A percentile compares a stretch with the other conserved stretches of the same genome.
These are phyloP conservation scores for Chlamydomonas applanata DNA, from an alignment of 139 green algal genomes.

Conservation along the genomic window DNA sequence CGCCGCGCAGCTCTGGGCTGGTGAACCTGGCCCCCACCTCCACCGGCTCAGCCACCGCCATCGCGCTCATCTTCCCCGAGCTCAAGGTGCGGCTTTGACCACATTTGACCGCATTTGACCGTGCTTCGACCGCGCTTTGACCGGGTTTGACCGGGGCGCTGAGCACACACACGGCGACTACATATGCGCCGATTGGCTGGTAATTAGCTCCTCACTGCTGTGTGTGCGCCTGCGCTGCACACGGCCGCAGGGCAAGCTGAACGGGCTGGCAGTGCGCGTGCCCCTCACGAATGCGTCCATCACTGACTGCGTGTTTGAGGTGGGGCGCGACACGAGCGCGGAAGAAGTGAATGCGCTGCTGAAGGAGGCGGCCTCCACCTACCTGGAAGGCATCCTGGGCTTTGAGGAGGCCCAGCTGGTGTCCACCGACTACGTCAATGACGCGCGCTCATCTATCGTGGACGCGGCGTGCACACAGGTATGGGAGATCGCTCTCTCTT, in stretches of 20 bases:
- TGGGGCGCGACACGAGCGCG: slow-evolving; percentile 56
- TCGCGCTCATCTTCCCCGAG: slow-evolving; percentile 87
- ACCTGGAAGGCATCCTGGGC: slow-evolving; percentile 72
- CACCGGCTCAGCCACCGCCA: slow-evolving; percentile 82
- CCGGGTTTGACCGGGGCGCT: not conserved
- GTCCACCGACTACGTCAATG: slow-evolving; percentile 82
- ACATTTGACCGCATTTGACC: not conserved
- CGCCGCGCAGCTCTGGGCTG: slow-evolving; percentile 55
- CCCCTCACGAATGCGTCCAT: slow-evolving; percentile 83
- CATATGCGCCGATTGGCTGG: too few species aligned
- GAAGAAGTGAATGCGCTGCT: slow-evolving; percentile 82
- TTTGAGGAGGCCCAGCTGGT: slow-evolving; percentile 77
- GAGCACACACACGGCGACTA: too few species aligned
- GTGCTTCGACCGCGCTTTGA: not conserved
- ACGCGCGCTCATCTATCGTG: slow-evolving; percentile 71
- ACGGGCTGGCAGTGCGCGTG: slow-evolving; percentile 84
- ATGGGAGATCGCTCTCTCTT: not conserved
- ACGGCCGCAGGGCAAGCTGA: slow-evolving; percentile 73
- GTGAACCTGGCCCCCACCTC: slow-evolving; percentile 84
- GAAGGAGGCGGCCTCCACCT: slow-evolving; percentile 66
- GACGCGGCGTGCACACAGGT: slow-evolving; percentile 75
- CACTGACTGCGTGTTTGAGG: slow-evolving; percentile 62
- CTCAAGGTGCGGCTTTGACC: slow-evolving; percentile 53
- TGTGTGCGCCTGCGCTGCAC: too few species aligned
- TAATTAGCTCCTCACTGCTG: too few species aligned